A percentile compares a stretch with the other conserved stretches of the same genome.
These are phyloP conservation scores for Candida insectalens DNA, from an alignment of 805 yeast genomes.

Conservation along the genomic window DNA sequence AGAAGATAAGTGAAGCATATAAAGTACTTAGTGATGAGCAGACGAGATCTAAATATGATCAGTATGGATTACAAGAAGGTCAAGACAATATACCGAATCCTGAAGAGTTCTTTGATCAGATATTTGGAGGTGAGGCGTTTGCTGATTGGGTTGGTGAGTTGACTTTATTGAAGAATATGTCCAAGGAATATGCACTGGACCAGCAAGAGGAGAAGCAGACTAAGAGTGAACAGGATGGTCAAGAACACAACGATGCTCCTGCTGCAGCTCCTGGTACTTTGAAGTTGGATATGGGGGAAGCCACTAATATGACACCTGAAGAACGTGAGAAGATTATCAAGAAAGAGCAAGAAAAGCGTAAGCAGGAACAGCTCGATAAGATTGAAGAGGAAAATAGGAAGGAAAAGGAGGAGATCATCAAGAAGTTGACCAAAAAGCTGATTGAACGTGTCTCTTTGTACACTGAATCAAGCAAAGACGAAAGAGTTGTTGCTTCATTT, in stretches of 20 bases:
- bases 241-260: conserved; percentile 19
- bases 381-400: conserved; percentile 69
- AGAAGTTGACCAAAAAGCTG: conserved; percentile 40
- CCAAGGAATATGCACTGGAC: conserved; percentile 43
- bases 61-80: conserved; percentile 45
- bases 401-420: conserved; percentile 45
- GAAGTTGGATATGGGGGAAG: conserved; percentile 18
- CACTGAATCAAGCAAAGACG: conserved; percentile 51
- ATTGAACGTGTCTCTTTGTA: conserved; percentile 34
- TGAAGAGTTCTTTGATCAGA: conserved; percentile 67
- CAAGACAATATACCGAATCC: conserved; percentile 80
- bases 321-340: conserved; percentile 21
- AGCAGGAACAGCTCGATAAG: conserved; percentile 46
- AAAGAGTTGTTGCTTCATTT: conserved; percentile 51
- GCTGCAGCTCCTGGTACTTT: conserved; percentile 18
- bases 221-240: conserved; percentile 27
- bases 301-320: conserved; percentile 14
- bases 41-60: conserved; percentile 67
- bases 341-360: conserved; percentile 23
- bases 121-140: conserved; percentile 80
- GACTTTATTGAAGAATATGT: conserved; percentile 53
- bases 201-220: conserved; percentile 15
- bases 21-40: conserved; percentile 71
- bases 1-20: conserved; percentile 62
- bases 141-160: conserved; percentile 73